phyloP scores from a whole-genome alignment of 2,329 filamentous ascomycete genomes.

The Trichoderma aggressivum region DNA sequence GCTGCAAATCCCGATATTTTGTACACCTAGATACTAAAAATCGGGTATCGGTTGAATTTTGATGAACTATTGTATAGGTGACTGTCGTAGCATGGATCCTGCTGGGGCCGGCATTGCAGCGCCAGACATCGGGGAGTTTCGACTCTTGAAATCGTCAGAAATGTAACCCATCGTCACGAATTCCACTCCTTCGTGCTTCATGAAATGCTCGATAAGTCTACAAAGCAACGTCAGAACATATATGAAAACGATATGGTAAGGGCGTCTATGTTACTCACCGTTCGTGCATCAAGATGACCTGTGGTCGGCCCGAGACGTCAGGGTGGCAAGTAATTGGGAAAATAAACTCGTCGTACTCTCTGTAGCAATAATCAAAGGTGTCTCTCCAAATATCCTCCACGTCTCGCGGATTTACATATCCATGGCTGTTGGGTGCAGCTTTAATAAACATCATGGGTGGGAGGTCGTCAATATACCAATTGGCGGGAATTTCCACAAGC shows the following conservation, averaged over 20 bases:
- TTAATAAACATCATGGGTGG: slow-evolving; percentile 2
- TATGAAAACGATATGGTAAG: too few relatives aligned
- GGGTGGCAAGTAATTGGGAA: neutral
- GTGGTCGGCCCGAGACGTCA: neutral
- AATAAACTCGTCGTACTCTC: slow-evolving; percentile 2
- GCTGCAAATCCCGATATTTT: neutral
- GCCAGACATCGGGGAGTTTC: neutral
- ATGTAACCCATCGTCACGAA: neutral
- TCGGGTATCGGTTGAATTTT: neutral
- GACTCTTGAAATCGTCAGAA: neutral
- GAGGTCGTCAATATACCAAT: neutral
- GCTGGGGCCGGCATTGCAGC: neutral
- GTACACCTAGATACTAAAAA: neutral
- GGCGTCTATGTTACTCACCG: neutral
- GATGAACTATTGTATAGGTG: neutral
- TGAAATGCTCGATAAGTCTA: neutral
- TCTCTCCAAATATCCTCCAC: slow-evolving; percentile 1
- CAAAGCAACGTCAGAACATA: neutral
- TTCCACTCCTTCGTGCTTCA: neutral
- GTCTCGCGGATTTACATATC: neutral
- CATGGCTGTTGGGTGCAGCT: neutral
- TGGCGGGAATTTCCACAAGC: neutral
- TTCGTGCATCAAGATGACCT: slow-evolving; percentile 2
- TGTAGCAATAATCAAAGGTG: neutral
- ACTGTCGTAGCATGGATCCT: neutral